Evolutionary conservation across 148 eudicot species (phyloP).

Genomic region (Fallopia convolvulus): DNA sequence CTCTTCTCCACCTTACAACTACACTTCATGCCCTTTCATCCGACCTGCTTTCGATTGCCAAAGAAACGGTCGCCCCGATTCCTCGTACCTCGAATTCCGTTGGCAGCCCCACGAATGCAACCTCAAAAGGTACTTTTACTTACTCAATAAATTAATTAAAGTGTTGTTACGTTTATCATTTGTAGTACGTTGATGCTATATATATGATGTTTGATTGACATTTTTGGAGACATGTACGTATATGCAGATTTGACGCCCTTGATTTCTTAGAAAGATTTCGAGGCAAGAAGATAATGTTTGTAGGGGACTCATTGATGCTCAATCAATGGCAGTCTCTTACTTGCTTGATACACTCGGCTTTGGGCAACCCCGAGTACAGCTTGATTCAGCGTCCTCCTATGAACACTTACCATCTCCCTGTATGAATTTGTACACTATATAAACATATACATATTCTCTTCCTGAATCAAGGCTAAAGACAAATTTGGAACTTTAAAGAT

Average conservation of each 20-base stretch:
- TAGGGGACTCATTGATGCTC: slow-evolving; percentile 50
- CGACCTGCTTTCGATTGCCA: slow-evolving; percentile 32
- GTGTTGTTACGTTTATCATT: not conserved
- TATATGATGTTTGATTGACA: not conserved
- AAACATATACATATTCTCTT: not conserved
- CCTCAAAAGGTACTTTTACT: slow-evolving; percentile 33
- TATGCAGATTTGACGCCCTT: slow-evolving; percentile 14
- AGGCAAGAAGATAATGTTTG: slow-evolving; percentile 45
- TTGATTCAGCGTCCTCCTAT: not conserved
- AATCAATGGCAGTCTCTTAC: slow-evolving; percentile 56
- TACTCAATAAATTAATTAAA: slow-evolving; percentile 4
- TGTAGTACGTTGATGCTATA: not conserved
- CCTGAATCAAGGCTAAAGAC: not conserved
- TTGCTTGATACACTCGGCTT: slow-evolving; percentile 37
- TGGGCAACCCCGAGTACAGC: slow-evolving; percentile 22
- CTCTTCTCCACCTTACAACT: not conserved
- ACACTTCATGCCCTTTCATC: slow-evolving; percentile 22
- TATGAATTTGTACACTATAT: not conserved
- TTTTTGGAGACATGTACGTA: not conserved
- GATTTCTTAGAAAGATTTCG: slow-evolving; percentile 3
- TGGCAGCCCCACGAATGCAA: slow-evolving; percentile 40
- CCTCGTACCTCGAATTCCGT: slow-evolving; percentile 26
- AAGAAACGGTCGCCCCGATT: slow-evolving; percentile 31
- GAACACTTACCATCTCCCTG: not conserved
- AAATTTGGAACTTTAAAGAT: not conserved